Conservation (phyloP, 164 flowering plant species). For the Magnolia changhungtana region DNA sequence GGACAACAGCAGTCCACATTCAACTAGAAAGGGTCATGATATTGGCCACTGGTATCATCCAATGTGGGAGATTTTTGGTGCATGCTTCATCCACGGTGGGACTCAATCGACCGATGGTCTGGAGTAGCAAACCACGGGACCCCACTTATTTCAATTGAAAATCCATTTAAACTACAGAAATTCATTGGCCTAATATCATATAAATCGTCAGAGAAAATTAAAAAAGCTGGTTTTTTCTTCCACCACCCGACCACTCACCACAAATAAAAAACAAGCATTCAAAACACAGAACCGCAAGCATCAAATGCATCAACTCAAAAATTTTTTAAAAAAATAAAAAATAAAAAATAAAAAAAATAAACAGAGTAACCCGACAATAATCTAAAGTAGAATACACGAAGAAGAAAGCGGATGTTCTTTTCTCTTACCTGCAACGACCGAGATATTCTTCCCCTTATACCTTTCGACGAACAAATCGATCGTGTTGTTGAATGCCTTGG, state of each 20-base stretch:
- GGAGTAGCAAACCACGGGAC: neutral
- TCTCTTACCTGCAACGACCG: constrained; percentile 81
- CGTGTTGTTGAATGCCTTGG: constrained; percentile 77
- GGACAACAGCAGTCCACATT: neutral
- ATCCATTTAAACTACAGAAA: no score
- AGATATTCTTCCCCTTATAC: constrained; percentile 67
- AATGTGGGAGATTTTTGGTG: neutral
- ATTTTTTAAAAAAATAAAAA: neutral
- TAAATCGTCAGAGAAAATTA: neutral
- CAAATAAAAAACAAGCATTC: neutral
- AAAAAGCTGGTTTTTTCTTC: neutral
- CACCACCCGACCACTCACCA: neutral
- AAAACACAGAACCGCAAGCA: neutral
- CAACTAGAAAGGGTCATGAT: neutral
- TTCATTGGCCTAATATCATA: neutral
- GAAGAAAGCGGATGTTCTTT: neutral
- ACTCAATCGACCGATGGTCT: neutral
- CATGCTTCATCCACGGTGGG: no score
- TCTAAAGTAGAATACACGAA: neutral
- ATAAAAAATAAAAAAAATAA: neutral
- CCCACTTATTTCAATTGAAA: neutral
- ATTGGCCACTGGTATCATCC: neutral
- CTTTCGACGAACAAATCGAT: constrained; percentile 87
- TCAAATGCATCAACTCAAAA: neutral
- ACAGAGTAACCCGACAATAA: neutral